Base-by-base conservation (phyloP, 208 protist genomes). In the Trypanosoma brucei region DNA sequence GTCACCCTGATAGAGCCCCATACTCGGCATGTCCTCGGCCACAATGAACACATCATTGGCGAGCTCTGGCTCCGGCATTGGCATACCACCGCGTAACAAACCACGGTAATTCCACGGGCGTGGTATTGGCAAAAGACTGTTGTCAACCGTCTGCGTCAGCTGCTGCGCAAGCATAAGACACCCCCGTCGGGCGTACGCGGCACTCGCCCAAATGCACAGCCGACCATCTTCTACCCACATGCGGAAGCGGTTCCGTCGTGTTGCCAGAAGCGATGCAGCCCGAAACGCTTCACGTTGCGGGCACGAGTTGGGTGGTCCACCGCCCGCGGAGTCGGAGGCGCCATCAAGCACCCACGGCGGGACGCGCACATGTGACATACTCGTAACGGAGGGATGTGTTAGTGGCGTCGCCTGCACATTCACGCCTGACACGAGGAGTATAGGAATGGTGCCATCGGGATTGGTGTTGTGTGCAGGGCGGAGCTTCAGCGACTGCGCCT, bases 201-300 rank as follows among this genome's bases (percentile, higher is more conserved):
- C 76, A 56, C 84, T 88, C 3, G 78, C 75, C 78, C 79, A 91
- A 38, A 91, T 53, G 60, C 81, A 88, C 51, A 91, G 58, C 51
- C 78, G 76, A 8, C 84, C 84, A 51, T 86, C 71, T 65, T 91
- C 81, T 4, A 91, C 75, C 81, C 84, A 91, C 58, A 91, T 78
- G 33, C 84, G 84, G 67, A 86, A 88, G 13, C 78, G 81, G 45
- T 67, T 51, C 59, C 83, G 83, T 46, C 84, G 84, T 35, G 79
- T 70, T 22, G 50, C 65, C 55, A 88, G 62, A 35, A 83, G 60
- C 5, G 22, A 6, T 14, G 54, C 54, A 11, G 54, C 35, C 30
- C 22, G 22, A 22, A 22, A 22, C 54, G 22, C 34, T n/a, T 40
- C 4, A 14, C 7, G 54, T 40, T 39, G 13, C 30, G 34, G 7